A percentile compares a stretch with the other conserved stretches of the same genome.
Evolutionary conservation across 1,139 yeast species (phyloP).

Genomic region (Hanseniaspora sp.): DNA sequence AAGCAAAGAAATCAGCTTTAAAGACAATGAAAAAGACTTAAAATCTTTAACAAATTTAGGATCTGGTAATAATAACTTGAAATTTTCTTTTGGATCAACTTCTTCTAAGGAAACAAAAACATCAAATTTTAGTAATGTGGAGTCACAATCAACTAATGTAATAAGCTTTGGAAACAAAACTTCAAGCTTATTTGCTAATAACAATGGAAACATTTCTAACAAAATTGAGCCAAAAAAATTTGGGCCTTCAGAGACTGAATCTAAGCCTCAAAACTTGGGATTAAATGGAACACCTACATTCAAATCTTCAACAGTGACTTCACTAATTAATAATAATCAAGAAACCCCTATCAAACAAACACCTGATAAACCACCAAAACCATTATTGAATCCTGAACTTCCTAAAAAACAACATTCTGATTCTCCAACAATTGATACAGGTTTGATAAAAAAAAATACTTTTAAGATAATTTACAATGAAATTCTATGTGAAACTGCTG

Average conservation of each 20-base stretch:
- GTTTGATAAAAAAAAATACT: slow-evolving; percentile 32
- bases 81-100: not conserved
- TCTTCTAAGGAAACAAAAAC: not conserved
- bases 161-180: not conserved
- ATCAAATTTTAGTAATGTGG: not conserved
- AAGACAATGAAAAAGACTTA: slow-evolving; percentile 17
- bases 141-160: not conserved
- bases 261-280: not conserved
- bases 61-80: not conserved
- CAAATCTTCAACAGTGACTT: not conserved
- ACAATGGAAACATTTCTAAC: not conserved
- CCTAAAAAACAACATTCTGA: slow-evolving; percentile 3
- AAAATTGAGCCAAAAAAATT: not conserved
- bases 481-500: slow-evolving; percentile 4
- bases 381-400: not conserved
- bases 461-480: slow-evolving; percentile 14
- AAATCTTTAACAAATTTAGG: slow-evolving; percentile 19
- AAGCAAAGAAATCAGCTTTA: slow-evolving; percentile 15
- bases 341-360: slow-evolving; percentile 2
- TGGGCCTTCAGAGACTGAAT: too few species aligned
- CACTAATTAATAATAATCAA: not conserved
- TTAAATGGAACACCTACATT: not conserved
- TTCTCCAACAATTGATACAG: slow-evolving; percentile 21
- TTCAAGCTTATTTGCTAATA: too few species aligned
- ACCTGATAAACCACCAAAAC: slow-evolving; percentile 7